phyloP scores from a whole-genome alignment of 2,329 filamentous ascomycete genomes.

The Dothideomycetes sp. region DNA sequence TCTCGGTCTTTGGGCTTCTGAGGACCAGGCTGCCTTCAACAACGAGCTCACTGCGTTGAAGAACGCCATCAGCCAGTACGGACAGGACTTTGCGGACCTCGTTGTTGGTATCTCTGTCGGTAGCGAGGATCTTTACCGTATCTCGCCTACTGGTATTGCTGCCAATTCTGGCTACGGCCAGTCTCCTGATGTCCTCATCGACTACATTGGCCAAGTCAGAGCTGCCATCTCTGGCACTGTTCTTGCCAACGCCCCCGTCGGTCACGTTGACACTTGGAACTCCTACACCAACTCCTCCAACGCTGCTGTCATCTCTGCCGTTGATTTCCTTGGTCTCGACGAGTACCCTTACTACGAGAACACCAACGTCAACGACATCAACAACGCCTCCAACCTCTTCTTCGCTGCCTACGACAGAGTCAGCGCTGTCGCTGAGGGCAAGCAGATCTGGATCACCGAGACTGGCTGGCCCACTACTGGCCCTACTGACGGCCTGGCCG shows the following conservation, averaged over 20 bases:
- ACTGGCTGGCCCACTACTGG: conserved; percentile 79
- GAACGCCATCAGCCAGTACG: conserved; percentile 60
- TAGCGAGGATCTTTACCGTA: conserved; percentile 59
- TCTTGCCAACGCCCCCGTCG: conserved; percentile 48
- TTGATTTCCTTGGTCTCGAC: conserved; percentile 77
- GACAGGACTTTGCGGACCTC: conserved; percentile 52
- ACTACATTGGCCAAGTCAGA: conserved; percentile 63
- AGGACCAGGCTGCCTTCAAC: conserved; percentile 49
- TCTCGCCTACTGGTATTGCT: conserved; percentile 44
- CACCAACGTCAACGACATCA: conserved; percentile 57
- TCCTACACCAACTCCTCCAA: conserved; percentile 67
- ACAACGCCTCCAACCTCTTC: conserved; percentile 57
- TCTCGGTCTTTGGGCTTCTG: conserved; percentile 76
- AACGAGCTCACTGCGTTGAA: conserved; percentile 68
- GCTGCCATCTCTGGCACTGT: conserved; percentile 53
- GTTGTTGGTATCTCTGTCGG: conserved; percentile 80
- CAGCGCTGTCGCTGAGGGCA: conserved; percentile 49
- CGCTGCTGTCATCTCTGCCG: conserved; percentile 55
- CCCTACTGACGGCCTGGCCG: conserved; percentile 49
- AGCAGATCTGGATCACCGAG: conserved; percentile 78
- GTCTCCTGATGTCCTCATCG: conserved; percentile 51
- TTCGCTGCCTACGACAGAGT: conserved; percentile 55
- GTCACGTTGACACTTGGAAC: conserved; percentile 81
- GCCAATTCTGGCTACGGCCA: conserved; percentile 54
- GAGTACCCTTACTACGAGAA: conserved; percentile 68